Percentiles rank a stretch among this genome's conserved stretches.
Evolutionary conservation across 1,284 basidiomycete genomes (phyloP).

Genomic region (Xanthoconium separans): DNA sequence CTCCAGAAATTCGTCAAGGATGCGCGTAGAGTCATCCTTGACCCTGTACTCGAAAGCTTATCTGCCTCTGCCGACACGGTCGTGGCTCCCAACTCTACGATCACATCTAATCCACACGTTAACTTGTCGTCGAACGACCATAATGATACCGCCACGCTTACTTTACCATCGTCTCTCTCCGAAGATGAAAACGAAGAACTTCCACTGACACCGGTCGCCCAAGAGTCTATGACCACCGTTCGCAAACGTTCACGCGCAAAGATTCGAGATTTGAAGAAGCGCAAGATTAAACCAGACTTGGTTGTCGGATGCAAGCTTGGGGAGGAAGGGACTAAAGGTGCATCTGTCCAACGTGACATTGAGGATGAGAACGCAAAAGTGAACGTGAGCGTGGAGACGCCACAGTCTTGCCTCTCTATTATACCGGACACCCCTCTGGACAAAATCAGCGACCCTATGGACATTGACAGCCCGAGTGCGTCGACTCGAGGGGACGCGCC

Average conservation of each 20-base stretch:
- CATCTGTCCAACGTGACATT: slow-evolving; percentile 53
- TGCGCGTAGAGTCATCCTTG: slow-evolving; percentile 51
- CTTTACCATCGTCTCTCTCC: slow-evolving; percentile 35
- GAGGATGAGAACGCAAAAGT: slow-evolving; percentile 62
- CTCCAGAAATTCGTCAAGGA: slow-evolving; percentile 62
- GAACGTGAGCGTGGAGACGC: slow-evolving; percentile 40
- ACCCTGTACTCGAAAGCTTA: slow-evolving; percentile 53
- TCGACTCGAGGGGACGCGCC: slow-evolving; percentile 1
- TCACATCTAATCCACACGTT: slow-evolving; percentile 29
- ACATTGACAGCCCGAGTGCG: slow-evolving; percentile 10
- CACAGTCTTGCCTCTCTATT: slow-evolving; percentile 13
- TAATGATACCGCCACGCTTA: slow-evolving; percentile 17
- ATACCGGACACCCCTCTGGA: slow-evolving; percentile 13
- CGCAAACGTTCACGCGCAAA: slow-evolving; percentile 47
- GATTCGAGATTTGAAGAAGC: slow-evolving; percentile 54
- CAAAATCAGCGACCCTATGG: slow-evolving; percentile 7
- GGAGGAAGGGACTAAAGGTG: slow-evolving; percentile 35
- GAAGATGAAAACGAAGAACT: slow-evolving; percentile 41
- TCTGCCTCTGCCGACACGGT: slow-evolving; percentile 22
- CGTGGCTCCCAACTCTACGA: slow-evolving; percentile 26
- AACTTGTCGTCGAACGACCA: slow-evolving; percentile 24
- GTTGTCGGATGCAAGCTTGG: slow-evolving; percentile 28
- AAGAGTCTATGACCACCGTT: slow-evolving; percentile 26
- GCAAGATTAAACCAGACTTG: slow-evolving; percentile 39
- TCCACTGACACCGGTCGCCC: slow-evolving; percentile 28